Base-by-base conservation (phyloP, 176 grass and related monocot species). In the Saccharum officinarum region DNA sequence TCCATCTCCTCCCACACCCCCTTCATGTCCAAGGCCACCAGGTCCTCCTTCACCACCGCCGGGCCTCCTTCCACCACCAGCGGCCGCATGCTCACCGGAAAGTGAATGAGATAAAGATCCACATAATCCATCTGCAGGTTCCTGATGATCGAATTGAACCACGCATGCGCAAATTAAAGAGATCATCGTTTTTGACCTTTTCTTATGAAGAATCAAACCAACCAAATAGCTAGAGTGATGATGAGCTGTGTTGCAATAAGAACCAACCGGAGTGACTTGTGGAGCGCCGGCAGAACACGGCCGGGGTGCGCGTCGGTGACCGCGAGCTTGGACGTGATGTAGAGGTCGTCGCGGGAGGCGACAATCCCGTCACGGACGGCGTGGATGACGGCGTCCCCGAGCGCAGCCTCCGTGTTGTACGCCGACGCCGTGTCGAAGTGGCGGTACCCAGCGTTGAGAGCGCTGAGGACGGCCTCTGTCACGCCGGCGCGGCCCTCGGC, bases 261-360 rank as follows among this genome's bases (percentile, higher is more conserved):
- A 42, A 31, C 15, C 26, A 45, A 87, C 89, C 22, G 44, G 30
- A 91, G 81, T 1, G 81, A 84, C 34, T 22, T 41, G 5, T 12
- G 7, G 23, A 91, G 47, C 16, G 81, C 89, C 7, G 89, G 85
- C 31, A 87, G 6, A 52, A 91, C 85, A 4, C 22, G 49, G 17
- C 67, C 81, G 0, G 46, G 23, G 39, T 87, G 52, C 4, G 76
- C 49, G 38, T 91, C 85, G 23, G 5, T 10, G 85, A 78, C 26
- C 70, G 77, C 84, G 16, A 87, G 69, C 85, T 91, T 87, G 17
- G 81, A 66, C 8, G 85, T 87, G 76, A 91, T 40, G 77, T 77
- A 91, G 13, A 91, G 9, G 18, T 91, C 81, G 23, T 81, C 81
- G 1, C 85, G 63, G 17, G 69, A 77, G 0, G 50, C 40, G 17